Percentiles rank a stretch among this genome's conserved stretches.
Conservation (phyloP, 495 filamentous ascomycete genomes). For the Lophiostoma macrostomum region DNA sequence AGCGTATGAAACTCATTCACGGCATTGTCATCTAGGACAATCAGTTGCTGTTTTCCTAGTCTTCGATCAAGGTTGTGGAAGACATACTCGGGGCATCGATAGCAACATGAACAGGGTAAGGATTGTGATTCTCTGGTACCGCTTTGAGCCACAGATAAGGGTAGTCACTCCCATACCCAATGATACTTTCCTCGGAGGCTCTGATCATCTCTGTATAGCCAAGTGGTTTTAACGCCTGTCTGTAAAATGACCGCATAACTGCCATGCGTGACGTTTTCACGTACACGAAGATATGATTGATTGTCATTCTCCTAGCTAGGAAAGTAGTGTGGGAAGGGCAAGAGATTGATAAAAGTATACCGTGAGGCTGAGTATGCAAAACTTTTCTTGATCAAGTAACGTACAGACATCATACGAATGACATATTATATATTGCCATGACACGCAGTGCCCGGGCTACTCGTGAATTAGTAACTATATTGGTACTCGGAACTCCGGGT, state of each 20-base stretch:
- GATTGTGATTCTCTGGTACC: constrained; percentile 19
- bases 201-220: constrained; percentile 34
- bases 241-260: constrained; percentile 31
- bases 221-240: constrained; percentile 22
- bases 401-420: too few species aligned
- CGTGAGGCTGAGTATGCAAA: not conserved
- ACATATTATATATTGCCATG: too few species aligned
- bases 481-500: too few species aligned
- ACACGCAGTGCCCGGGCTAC: too few species aligned
- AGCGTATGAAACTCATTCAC: constrained; percentile 18
- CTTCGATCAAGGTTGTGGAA: not conserved
- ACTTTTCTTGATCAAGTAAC: not conserved
- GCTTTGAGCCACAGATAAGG: constrained; percentile 35
- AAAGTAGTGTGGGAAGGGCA: not conserved
- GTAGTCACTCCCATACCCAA: constrained; percentile 34
- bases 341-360: not conserved
- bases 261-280: constrained; percentile 21
- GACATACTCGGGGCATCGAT: constrained; percentile 29
- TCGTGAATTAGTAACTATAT: too few species aligned
- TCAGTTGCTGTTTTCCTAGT: not conserved
- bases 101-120: constrained; percentile 19
- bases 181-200: constrained; percentile 9
- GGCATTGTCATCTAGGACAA: constrained; percentile 14
- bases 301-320: constrained; percentile 28
- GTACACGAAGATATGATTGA: constrained; percentile 36